Evolutionary conservation across 2,329 filamentous ascomycete genomes (phyloP), one percentile per base, ranked within the genome.

Genomic region (Fusarium zealandicum): DNA sequence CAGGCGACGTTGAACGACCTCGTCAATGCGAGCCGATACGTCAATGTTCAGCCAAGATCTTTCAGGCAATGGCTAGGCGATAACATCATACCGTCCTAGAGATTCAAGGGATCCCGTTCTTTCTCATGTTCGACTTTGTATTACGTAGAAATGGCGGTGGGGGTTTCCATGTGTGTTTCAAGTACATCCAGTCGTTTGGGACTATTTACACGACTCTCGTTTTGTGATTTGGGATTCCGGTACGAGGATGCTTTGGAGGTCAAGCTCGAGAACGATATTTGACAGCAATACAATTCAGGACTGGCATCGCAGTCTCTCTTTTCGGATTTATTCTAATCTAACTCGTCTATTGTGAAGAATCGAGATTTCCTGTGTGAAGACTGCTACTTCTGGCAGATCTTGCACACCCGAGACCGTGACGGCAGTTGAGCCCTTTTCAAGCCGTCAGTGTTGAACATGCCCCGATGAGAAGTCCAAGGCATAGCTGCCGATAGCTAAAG

Each of bases 1-100:
- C 74, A 80, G 11, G 73, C 84, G 1, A 88, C 85, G 56, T 73
- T 91, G 47, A 89, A 90, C 68, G 75, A 77, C 3, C 64, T 76
- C 3, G 67, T 82, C 36, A 65, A 71, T 22, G 68, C 63, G 12
- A 72, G 60, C 57, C 59, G 72, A 5, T 61, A 70, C 5, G 74
- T 80, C 11, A 68, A 76, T 31, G 53, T 86, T 11, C 75, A 75
- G 38, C 81, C 84, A 0, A 72, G 78, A 51, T 72, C 66, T 2
- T 85, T 88, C 63, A 73, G 75, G 51, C 72, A 79, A 36, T 89
- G 85, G 85, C 67, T 88, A 20, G 54, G 40, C 35, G 43, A 40
- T 3, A 31, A n/a, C 12, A 12, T 31, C 28, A 31, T n/a, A 25
- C 7, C 22, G 2, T 25, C 6, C 22, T 25, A 25, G 22, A 25